Conservation (phyloP, 2,329 filamentous ascomycete species). For the Sodiomyces alkalinus region DNA sequence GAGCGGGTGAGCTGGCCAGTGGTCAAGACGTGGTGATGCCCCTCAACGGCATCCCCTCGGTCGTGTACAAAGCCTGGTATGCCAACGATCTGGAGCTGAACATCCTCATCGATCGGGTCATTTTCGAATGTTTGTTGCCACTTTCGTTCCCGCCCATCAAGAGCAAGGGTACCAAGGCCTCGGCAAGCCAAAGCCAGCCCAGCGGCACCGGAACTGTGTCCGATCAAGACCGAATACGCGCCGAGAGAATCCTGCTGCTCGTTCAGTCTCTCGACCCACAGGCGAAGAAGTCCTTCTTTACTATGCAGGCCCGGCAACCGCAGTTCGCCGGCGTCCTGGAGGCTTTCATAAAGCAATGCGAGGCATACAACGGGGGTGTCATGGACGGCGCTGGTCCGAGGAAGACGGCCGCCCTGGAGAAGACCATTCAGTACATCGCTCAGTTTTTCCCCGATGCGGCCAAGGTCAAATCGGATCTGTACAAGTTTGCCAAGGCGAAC, state of each 20-base stretch:
- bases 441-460: slow-evolving; percentile 62
- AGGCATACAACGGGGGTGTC: slow-evolving; percentile 78
- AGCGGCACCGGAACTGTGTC: slow-evolving; percentile 26
- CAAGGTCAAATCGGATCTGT: slow-evolving; percentile 60
- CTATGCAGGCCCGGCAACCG: slow-evolving; percentile 65
- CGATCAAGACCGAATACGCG: slow-evolving; percentile 63
- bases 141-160: slow-evolving; percentile 65
- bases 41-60: slow-evolving; percentile 69
- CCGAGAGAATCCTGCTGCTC: slow-evolving; percentile 70
- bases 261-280: slow-evolving; percentile 62
- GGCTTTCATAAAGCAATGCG: slow-evolving; percentile 69
- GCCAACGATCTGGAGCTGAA: slow-evolving; percentile 82
- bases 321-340: slow-evolving; percentile 58
- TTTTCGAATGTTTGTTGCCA: slow-evolving; percentile 81
- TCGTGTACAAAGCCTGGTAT: slow-evolving; percentile 77
- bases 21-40: slow-evolving; percentile 66
- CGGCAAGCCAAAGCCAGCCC: slow-evolving; percentile 29
- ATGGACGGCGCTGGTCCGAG: slow-evolving; percentile 56
- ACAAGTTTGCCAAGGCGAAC: slow-evolving; percentile 82
- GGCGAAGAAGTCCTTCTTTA: slow-evolving; percentile 78
- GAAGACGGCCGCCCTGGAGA: slow-evolving; percentile 55
- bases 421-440: slow-evolving; percentile 57
- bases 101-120: slow-evolving; percentile 64
- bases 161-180: slow-evolving; percentile 43
- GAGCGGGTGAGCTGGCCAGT: slow-evolving; percentile 68